Evolutionary conservation across 805 yeast genomes (phyloP).

Genomic region (Isabelozyma rhagii): DNA sequence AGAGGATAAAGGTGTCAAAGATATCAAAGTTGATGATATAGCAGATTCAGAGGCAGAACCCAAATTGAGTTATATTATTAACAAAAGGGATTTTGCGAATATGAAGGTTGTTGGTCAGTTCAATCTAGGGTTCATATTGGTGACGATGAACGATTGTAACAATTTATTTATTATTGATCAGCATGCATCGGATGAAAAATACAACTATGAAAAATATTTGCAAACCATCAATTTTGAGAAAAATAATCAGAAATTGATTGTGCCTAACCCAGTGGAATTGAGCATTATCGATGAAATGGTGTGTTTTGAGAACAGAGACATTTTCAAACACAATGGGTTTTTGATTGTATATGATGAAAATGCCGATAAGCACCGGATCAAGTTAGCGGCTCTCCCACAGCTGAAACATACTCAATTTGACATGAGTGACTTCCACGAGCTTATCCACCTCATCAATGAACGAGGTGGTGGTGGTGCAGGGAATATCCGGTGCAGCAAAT

Average conservation of each 20-base stretch:
- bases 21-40: conserved; percentile 36
- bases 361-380: conserved; percentile 55
- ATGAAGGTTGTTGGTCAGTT: conserved; percentile 93
- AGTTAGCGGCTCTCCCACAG: conserved; percentile 63
- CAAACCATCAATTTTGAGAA: conserved; percentile 51
- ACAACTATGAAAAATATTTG: conserved; percentile 74
- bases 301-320: conserved; percentile 55
- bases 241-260: conserved; percentile 63
- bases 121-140: conserved; percentile 90
- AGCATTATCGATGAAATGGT: conserved; percentile 76
- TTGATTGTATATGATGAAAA: conserved; percentile 42
- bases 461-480: neutral
- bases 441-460: conserved; percentile 64
- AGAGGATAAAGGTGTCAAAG: neutral
- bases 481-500: conserved; percentile 64
- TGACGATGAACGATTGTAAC: conserved; percentile 41
- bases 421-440: conserved; percentile 68
- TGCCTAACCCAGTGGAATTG: conserved; percentile 57
- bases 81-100: conserved; percentile 65
- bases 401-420: conserved; percentile 70
- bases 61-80: conserved; percentile 55
- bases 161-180: conserved; percentile 90
- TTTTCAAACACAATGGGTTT: conserved; percentile 78
- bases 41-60: conserved; percentile 54
- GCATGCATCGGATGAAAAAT: conserved; percentile 97